Conservation (phyloP, 768 basidiomycete species). For the Boletus vinaceobasis region DNA sequence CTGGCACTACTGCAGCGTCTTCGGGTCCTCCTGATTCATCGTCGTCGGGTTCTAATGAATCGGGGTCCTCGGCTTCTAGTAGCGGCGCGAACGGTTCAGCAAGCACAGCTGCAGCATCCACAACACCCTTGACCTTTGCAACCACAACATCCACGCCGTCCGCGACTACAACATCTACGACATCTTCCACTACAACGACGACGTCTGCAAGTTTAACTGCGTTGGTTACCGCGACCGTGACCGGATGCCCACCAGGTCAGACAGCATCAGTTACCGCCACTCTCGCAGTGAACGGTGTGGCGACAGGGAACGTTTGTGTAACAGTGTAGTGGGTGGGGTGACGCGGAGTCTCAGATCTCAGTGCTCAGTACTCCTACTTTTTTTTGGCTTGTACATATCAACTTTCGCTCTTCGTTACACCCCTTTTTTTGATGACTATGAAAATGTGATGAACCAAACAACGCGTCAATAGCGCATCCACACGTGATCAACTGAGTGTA, state of each 20-base stretch:
- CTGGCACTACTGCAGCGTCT: constrained; percentile 1
- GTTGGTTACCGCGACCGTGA: not conserved
- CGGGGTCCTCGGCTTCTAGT: not conserved
- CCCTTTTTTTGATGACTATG: not conserved
- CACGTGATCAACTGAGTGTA: constrained; percentile 7
- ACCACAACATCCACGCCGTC: not conserved
- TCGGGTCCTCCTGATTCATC: not conserved
- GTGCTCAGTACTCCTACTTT: not conserved
- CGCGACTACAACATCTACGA: not conserved
- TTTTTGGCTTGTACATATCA: constrained; percentile 18
- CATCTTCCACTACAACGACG: not conserved
- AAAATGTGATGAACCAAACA: constrained; percentile 6
- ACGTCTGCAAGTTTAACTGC: not conserved
- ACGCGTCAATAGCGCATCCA: constrained; percentile 5
- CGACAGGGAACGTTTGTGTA: constrained; percentile 12
- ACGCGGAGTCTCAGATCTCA: not conserved
- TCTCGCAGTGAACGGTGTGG: not conserved
- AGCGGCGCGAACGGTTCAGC: not conserved
- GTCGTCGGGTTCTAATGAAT: not conserved
- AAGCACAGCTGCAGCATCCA: not conserved
- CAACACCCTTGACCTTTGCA: not conserved
- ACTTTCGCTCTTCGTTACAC: constrained; percentile 7
- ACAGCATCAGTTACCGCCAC: not conserved
- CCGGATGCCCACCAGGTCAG: constrained; percentile 17
- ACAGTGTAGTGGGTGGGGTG: not conserved